phyloP scores from a whole-genome alignment of 768 basidiomycete species.

The Lepiota venenata region DNA sequence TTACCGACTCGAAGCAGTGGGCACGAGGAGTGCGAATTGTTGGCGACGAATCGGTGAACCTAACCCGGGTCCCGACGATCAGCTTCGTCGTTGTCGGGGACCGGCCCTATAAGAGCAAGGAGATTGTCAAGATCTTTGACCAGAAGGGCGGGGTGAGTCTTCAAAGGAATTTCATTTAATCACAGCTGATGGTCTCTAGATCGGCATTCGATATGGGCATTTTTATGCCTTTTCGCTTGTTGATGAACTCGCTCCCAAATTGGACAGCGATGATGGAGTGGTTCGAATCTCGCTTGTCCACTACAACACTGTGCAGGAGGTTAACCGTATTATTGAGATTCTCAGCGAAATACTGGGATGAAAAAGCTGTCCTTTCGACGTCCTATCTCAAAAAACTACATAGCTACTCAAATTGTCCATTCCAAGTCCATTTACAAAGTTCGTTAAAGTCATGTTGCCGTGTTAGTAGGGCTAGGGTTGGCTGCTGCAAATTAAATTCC shows the following conservation, averaged over 20 bases:
- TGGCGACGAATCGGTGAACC: constrained; percentile 46
- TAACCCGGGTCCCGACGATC: constrained; percentile 60
- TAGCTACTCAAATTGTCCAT: no score
- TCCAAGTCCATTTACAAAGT: no score
- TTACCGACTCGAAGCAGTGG: constrained; percentile 45
- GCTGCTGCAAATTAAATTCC: neutral
- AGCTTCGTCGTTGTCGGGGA: constrained; percentile 68
- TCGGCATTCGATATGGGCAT: constrained; percentile 77
- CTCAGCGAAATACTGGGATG: constrained; percentile 45
- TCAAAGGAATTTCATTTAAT: neutral
- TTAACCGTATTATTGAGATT: constrained; percentile 52
- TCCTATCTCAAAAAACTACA: no score
- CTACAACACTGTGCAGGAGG: constrained; percentile 75
- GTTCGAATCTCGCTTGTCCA: constrained; percentile 77
- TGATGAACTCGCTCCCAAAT: constrained; percentile 46
- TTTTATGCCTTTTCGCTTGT: constrained; percentile 73
- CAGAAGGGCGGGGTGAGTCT: constrained; percentile 54
- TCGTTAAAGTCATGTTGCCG: no score
- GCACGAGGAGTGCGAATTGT: constrained; percentile 65
- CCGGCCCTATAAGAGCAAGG: constrained; percentile 52
- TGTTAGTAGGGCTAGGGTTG: no score
- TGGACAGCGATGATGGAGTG: constrained; percentile 62
- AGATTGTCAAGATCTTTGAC: constrained; percentile 65
- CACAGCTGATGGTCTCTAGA: constrained; percentile 33
- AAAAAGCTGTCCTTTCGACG: neutral